Conservation (phyloP, 2,329 filamentous ascomycete species). For the Aspergillus persii region DNA sequence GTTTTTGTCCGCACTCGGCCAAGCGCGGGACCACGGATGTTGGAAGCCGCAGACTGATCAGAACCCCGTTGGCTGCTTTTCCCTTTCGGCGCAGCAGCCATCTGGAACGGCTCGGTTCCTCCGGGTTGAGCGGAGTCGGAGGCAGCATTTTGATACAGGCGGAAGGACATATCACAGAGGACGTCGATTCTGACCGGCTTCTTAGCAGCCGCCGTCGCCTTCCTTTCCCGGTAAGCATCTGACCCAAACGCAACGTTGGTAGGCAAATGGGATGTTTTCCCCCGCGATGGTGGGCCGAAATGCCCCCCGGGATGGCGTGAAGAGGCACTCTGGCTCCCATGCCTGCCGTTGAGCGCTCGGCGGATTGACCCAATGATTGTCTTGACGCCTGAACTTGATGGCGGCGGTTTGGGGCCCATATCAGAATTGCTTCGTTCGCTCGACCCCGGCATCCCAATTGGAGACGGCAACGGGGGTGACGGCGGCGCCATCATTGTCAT, state of each 20-base stretch:
- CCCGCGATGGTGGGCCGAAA: slow-evolving; percentile 32
- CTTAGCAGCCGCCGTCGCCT: slow-evolving; percentile 33
- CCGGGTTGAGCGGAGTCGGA: slow-evolving; percentile 24
- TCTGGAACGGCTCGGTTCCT: slow-evolving; percentile 4
- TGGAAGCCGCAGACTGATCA: background rate
- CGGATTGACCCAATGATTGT: slow-evolving; percentile 84
- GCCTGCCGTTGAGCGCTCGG: slow-evolving; percentile 68
- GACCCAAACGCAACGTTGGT: slow-evolving; percentile 46
- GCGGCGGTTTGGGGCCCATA: slow-evolving; percentile 23
- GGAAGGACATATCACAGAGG: slow-evolving; percentile 72
- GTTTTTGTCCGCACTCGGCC: slow-evolving; percentile 42
- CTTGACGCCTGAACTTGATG: slow-evolving; percentile 66
- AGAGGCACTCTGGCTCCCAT: slow-evolving; percentile 33
- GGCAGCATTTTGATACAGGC: slow-evolving; percentile 75
- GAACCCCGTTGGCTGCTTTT: background rate
- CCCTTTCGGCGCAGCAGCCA: background rate
- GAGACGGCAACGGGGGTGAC: slow-evolving; percentile 40
- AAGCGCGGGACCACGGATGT: background rate
- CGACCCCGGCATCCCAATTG: slow-evolving; percentile 20
- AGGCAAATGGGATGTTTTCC: slow-evolving; percentile 43
- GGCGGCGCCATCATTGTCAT: slow-evolving; percentile 64
- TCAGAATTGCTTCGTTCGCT: slow-evolving; percentile 33
- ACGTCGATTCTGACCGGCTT: slow-evolving; percentile 71
- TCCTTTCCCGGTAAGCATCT: slow-evolving; percentile 43
- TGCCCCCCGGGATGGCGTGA: slow-evolving; percentile 36